Base-by-base conservation (phyloP, 768 basidiomycete species). In the Tephrocybe rancida region DNA sequence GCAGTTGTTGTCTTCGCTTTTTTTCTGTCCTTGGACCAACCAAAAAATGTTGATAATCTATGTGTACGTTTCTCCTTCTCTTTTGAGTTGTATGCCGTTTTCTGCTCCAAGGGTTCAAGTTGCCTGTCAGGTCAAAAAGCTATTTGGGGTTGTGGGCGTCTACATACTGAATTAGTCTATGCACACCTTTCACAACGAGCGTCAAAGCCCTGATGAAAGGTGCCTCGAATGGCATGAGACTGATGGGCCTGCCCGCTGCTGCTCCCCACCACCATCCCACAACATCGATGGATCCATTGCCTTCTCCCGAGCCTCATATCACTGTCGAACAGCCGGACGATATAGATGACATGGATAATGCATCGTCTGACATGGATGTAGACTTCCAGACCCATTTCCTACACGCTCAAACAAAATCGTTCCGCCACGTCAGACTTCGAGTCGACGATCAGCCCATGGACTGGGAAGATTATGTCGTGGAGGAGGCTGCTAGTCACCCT, bases 401-500 rank as follows among this genome's bases (percentile, higher is more conserved):
- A 2, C 16, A 43, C 6, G 53, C 53, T 4, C 41, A 37, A 35
- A 54, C 53, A 1, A 54, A 16, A 29, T 43, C 39, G 2, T 54
- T 43, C 22, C 46, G 37, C 22, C 46, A 29, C 16, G 18, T n/a
- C 11, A 14, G 25, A 18, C 29, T 48, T 16, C 6, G 13, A 10
- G 30, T 26, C 10, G 27, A 26, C 21, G 46, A 38, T 37, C 35
- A 37, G 4, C 35, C 35, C 5, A 44, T 49, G 53, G 19, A 27
- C 18, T 54, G 53, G 53, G 53, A 56, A 38, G 42, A 21, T 22
- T 56, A 37, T 22, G 50, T 56, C 10, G 43, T 59, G 4, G 24
- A 46, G 4, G 52, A 45, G 9, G 58, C 58, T 13, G 25, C 39
- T 1, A 43, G 30, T 22, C 48, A 37, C 18, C 13, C 44, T 11